Evolutionary conservation across 208 protist species (phyloP).

Genomic region (Porcisia hertigi): DNA sequence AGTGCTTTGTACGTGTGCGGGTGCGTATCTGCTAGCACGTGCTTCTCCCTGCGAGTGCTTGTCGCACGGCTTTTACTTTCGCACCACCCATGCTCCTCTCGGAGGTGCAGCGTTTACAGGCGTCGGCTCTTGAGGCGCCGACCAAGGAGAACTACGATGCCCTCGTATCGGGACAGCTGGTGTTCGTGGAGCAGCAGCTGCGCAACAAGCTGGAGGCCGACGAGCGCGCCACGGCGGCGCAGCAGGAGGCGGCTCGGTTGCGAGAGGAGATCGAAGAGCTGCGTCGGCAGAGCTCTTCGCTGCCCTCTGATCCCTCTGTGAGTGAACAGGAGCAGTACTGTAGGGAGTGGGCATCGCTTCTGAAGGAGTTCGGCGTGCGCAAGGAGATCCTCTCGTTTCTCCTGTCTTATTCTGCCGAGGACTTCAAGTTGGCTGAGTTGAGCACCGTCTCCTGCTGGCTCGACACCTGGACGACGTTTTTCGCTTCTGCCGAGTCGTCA

Average conservation of each 20-base stretch:
- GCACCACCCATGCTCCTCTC: slow-evolving; percentile 34
- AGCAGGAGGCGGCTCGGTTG: slow-evolving; percentile 2
- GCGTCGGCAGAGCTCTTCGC: slow-evolving; percentile 22
- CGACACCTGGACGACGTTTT: slow-evolving; percentile 68
- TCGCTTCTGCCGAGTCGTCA: slow-evolving; percentile 32
- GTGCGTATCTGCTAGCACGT: too few species aligned
- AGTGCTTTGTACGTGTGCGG: too few species aligned
- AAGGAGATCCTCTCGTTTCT: slow-evolving; percentile 50
- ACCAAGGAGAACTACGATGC: slow-evolving; percentile 22
- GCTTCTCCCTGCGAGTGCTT: too few species aligned
- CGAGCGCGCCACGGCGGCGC: slow-evolving; percentile 14
- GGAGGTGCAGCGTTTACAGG: slow-evolving; percentile 26
- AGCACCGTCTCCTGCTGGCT: slow-evolving; percentile 53
- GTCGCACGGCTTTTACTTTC: too few species aligned
- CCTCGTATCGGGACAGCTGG: slow-evolving; percentile 38
- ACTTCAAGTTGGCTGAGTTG: slow-evolving; percentile 50
- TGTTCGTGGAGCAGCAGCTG: slow-evolving; percentile 29
- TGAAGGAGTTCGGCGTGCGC: slow-evolving; percentile 56
- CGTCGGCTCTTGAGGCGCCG: slow-evolving; percentile 22
- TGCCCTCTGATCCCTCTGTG: not conserved
- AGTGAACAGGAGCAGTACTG: slow-evolving; percentile 30
- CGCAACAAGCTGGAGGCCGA: not conserved
- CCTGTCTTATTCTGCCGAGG: slow-evolving; percentile 48
- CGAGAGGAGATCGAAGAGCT: slow-evolving; percentile 21
- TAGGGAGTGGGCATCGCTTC: slow-evolving; percentile 31